Evolutionary conservation across 2,329 filamentous ascomycete species (phyloP), one percentile per base, ranked within the genome.

Genomic region (Fusarium avenaceum): DNA sequence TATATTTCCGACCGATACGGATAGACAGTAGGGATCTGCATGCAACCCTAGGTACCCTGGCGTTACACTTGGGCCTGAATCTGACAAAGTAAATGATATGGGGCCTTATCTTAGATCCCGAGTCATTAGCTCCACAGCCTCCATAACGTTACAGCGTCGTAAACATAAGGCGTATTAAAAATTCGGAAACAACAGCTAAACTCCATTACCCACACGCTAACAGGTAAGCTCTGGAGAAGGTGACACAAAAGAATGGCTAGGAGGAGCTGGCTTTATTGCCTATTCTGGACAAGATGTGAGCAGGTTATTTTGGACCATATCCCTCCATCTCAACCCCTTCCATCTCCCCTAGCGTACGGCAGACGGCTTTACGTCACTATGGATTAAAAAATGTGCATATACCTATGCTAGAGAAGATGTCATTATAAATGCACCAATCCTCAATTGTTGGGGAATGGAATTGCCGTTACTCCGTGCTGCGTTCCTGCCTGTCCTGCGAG

Each of bases 141-240:
- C 55, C 53, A 33, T 65, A 64, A 53, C 61, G 61, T 64, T 30
- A 30, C 28, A 30, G 28, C 6, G 28, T 30, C 28, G 28, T 65
- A 50, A 46, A 24, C 38, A 13, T 40, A 26, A 20, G 40, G 24
- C 30, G 32, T 30, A 28, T 28, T 28, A 52, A 45, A 39, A n/a
- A 46, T 35, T 62, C 65, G 65, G 65, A 69, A 51, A 69, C 65
- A 65, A 68, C 46, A 49, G 51, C 65, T 68, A 66, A 67, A 66
- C 65, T 69, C 65, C 55, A 62, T 65, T 48, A 30, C 28, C 59
- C 49, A 57, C 58, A 26, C 20, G 22, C 49, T 63, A 56, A 57
- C 35, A 22, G 22, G 22, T 26, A 28, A 42, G 49, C 58, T 48
- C 50, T 22, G n/a, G 43, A 63, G 38, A 49, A 33, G 44, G 44